Evolutionary conservation across 768 basidiomycete species (phyloP), one percentile per base, ranked within the genome.

Genomic region (Leucosporidium creatinivorum): DNA sequence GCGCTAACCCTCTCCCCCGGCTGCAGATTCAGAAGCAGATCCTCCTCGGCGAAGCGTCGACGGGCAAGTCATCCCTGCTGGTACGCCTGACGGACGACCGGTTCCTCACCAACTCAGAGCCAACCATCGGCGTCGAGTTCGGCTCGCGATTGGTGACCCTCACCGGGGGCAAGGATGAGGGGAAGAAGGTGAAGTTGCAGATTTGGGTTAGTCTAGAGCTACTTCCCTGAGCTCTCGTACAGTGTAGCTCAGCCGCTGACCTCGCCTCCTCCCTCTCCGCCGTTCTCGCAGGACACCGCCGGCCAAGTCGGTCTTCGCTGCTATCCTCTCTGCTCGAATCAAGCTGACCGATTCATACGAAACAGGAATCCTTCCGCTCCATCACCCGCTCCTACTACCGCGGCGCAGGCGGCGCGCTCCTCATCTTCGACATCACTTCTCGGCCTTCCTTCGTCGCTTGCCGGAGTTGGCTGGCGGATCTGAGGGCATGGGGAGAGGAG

Each of bases 91-190:
- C 71, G 8, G 71, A 72, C 63, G 26, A 69, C 31, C 58, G 68
- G 31, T 72, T 72, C 56, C 31, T 72, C 8, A 57, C 63, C 17
- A 47, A 72, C n/a, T 52, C 54, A 7, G 70, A 72, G 33, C 67
- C 70, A 18, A 72, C 94, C n/a, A 97, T 98, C 66, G 72, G 94
- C 17, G 94, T 98, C 30, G 94, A 98, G 77, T 97, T 98, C 76
- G 93, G 91, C 23, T 92, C 90, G 77, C 82, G 91, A 72, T 91
- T 91, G 0, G 85, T 97, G 65, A 87, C 87, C 75, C 82, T 97
- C 30, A 91, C 30, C 5, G 59, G 61, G 21, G 63, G 66, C 8
- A 3, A 51, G 36, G 70, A 71, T 10, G 55, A 47, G 7, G 67
- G 67, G 19, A 72, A 69, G 47, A 31, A 28, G 23, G 61, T 65